A percentile compares a stretch with the other conserved stretches of the same genome.
These are phyloP conservation scores for Fusarium musae DNA, from an alignment of 2,329 filamentous ascomycete species.

Conservation along the genomic window DNA sequence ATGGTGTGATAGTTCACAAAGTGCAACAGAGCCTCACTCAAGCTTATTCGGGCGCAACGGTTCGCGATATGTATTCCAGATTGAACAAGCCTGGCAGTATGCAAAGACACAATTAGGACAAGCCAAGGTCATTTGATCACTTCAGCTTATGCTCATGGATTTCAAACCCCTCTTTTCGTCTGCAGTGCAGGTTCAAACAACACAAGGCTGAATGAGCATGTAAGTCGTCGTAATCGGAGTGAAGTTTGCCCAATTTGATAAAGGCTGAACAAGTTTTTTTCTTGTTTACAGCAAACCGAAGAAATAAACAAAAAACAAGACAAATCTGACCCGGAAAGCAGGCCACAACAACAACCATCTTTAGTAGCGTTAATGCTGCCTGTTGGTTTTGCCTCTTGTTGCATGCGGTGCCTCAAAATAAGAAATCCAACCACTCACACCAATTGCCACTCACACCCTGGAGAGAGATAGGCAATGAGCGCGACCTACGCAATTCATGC, in stretches of 20 bases:
- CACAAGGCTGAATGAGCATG: conserved; percentile 12
- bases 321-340: neutral
- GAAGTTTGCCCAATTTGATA: neutral
- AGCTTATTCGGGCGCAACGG: neutral
- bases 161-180: conserved; percentile 2
- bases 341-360: neutral
- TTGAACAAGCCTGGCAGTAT: neutral
- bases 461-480: conserved; percentile 10
- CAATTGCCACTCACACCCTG: neutral
- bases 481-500: conserved; percentile 6
- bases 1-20: neutral
- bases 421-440: conserved; percentile 4
- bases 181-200: conserved; percentile 6
- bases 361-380: conserved; percentile 7
- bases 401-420: neutral
- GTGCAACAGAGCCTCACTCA: neutral
- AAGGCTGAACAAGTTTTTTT: neutral
- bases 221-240: neutral
- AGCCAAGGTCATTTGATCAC: neutral
- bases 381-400: conserved; percentile 4
- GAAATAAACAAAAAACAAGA: neutral
- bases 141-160: neutral
- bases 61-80: neutral
- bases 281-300: neutral
- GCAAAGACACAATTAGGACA: neutral